Base-by-base conservation (phyloP, 1,284 basidiomycete species). In the Filobasidium uniguttulatum region DNA sequence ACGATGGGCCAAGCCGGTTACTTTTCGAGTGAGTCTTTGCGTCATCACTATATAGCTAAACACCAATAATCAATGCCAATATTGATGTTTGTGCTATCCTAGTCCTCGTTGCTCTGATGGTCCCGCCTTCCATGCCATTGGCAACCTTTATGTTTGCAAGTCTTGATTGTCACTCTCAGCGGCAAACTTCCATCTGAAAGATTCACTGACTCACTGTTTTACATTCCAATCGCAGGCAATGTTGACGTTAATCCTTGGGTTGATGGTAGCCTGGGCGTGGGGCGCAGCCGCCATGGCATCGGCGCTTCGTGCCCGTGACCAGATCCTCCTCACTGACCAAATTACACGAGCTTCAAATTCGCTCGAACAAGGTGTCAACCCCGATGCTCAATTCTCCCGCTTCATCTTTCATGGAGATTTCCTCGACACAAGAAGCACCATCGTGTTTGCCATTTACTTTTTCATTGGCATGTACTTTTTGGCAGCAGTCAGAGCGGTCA, bases 261-360 rank as follows among this genome's bases (percentile, higher is more conserved):
- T 82, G 65, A 66, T 75, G 1, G 45, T 83, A 4, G 84, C 84
- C 7, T 87, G 85, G 84, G 84, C 78, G 0, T 77, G 82, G 71
- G 80, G 80, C 4, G 73, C 71, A 31, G 82, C 81, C 1, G 79
- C 76, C 0, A 85, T 84, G 81, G 79, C 77, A 2, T 75, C 81
- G 1, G 78, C 75, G 0, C 60, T 78, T 1, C 66, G 72, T n/a
- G 79, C 75, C 0, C 71, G 83, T 31, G 72, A 73, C 58, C 70
- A 76, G 47, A 63, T 72, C 0, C 61, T 82, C 6, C 66, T 82
- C 3, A 70, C 70, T 10, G 60, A 65, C 5, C 71, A 75, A 12
- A 62, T 78, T 17, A 71, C 77, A 52, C 60, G 66, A 22, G 75
- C 73, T 9, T 69, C 72, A 45, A 34, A 31, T 28, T 78, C 77